Evolutionary conservation across 148 eudicot species (phyloP), one percentile per base, ranked within the genome.

Genomic region (Chenopodium album): DNA sequence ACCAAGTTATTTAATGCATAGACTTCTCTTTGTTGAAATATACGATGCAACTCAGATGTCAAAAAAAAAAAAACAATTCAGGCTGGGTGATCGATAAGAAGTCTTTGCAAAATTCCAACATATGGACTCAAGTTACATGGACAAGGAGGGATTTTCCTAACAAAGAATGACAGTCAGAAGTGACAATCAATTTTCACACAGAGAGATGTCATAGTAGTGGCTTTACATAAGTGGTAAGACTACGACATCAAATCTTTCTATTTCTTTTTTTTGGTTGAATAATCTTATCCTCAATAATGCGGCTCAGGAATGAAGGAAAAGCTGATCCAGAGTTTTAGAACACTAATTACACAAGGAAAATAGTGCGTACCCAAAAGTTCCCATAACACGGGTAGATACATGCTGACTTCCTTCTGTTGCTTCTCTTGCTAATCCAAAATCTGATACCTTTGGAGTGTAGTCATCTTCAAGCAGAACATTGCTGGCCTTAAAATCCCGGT

Each of bases 391-490:
- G n/a, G 98, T 97, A 37, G 99, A 97, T 73, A 97, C 86, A 79
- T 94, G 98, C 65, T 90, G 91, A 78, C 99, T 91, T 82, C 99
- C 99, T 90, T 97, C 98, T 44, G 98, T 94, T 22, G 99, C 99
- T 90, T 97, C 99, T 79, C 98, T 88, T 71, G 99, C 99, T 90
- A 97, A 90, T 63, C 99, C 99, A 89, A 97, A 97, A 89, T 97
- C 98, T 82, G 98, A 89, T 54, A 97, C 99, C 90, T 94, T 94
- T 26, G 99, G 99, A 60, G 95, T 97, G 86, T 86, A 97, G 83
- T 94, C 99, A 75, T 92, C 93, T 84, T 97, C 99, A 76, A 97
- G 88, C 72, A 97, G 81, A 81, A 97, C 91, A 86, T 97, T 97
- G 85, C 98, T 90, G 47, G 99, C 97, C 87, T 97, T 94, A 67